A percentile compares a stretch with the other conserved stretches of the same genome.
phyloP scores from a whole-genome alignment of 176 grass and related monocot species.

The Microstegium vimineum region DNA sequence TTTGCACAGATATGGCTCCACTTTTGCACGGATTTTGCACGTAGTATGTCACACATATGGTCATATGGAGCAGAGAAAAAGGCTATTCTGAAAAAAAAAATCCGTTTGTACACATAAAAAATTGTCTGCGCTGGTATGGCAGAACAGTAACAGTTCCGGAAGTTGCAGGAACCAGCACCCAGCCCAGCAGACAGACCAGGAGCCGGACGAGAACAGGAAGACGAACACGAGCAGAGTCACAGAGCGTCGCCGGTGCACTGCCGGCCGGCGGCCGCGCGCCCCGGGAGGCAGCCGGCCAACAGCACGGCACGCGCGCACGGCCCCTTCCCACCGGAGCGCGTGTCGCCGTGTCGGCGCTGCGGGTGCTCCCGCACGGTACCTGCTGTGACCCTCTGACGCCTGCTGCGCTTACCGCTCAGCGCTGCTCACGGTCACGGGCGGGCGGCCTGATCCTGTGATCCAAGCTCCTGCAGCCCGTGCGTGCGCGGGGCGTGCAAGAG shows the following conservation, averaged over 20 bases:
- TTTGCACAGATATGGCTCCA: neutral
- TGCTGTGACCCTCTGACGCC: neutral
- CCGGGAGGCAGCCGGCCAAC: neutral
- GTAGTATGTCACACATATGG: no score
- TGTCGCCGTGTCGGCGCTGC: conserved; percentile 1
- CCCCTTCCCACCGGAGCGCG: neutral
- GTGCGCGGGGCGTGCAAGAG: neutral
- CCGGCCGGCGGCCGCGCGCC: neutral
- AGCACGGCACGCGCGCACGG: neutral
- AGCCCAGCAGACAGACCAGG: neutral
- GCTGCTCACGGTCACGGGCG: conserved; percentile 1
- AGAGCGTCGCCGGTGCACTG: conserved; percentile 7
- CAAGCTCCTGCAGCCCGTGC: neutral
- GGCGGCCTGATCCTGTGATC: neutral
- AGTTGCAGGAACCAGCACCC: neutral
- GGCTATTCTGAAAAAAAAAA: neutral
- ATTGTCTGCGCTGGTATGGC: neutral
- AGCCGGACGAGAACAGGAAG: neutral
- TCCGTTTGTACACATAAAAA: neutral
- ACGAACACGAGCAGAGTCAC: neutral
- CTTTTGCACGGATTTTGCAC: neutral
- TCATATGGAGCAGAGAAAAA: neutral
- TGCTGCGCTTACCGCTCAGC: neutral
- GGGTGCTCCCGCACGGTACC: neutral
- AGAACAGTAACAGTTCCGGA: neutral